Base-by-base conservation (phyloP, 768 basidiomycete genomes). In the Leccinum arenicola region DNA sequence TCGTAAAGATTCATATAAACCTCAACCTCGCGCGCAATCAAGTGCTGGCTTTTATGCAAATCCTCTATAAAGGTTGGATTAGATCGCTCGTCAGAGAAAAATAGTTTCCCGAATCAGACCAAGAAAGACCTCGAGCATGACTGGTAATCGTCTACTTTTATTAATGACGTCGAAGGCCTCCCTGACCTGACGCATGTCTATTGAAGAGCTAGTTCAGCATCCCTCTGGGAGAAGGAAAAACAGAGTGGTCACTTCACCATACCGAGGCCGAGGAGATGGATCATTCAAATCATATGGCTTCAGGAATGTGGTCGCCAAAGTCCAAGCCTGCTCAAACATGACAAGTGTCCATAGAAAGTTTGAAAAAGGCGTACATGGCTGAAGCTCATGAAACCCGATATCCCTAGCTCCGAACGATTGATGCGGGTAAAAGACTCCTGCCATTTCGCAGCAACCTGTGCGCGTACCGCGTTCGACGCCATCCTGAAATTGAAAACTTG, bases 401-500 rank as follows among this genome's bases (percentile, higher is more conserved):
- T 87, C 9, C 87, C 88, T 38, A 80, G 80, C 36, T 82, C 77
- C 14, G 75, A 71, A 29, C 79, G 76, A 66, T 89, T 89, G 51
- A 89, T 75, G 15, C 84, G 80, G n/a, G 77, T 72, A 68, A 89
- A 89, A 2, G 84, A 78, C 19, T 88, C 84, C 60, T 87, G 84
- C 87, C 88, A 89, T 75, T 87, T 87, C 3, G 85, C 75, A 17
- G 83, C 80, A 9, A 88, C 84, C 68, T 88, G 86, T 1, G 81
- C 78, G 50, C 81, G 80, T n/a, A 88, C 74, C 25, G 85, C 86
- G 57, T 82, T 78, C 5, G 84, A 84, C 17, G 82, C 80, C 86
- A 85, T 12, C 47, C 43, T 45, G 29, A 54, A 19, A 25, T 19
- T 45, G 29, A 54, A 19, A 25, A 12, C 12, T n/a, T 12, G 47